Conservation (phyloP, 441 rosid species). For the Gossypium schwendimanii region DNA sequence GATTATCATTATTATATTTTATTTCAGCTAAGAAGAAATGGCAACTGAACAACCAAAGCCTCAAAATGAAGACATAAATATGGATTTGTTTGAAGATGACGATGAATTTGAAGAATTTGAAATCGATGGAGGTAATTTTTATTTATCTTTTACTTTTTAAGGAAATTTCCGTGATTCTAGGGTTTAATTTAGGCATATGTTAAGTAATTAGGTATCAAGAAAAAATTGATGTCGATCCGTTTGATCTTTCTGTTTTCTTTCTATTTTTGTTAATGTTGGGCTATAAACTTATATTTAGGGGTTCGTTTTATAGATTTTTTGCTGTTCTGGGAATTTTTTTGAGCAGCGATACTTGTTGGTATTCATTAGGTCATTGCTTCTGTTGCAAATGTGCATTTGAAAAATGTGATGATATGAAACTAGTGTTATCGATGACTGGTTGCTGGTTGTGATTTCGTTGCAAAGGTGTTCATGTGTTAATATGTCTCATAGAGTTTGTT, state of each 20-base stretch:
- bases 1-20: not conserved
- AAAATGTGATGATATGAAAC: not conserved
- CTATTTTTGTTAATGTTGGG: not conserved
- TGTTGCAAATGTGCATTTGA: not conserved
- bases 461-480: not conserved
- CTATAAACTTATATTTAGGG: not conserved
- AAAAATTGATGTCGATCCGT: not conserved
- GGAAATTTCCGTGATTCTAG: not conserved
- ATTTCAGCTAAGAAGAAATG: slow-evolving; percentile 28
- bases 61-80: slow-evolving; percentile 52
- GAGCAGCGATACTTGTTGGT: not conserved
- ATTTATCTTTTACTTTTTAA: not conserved
- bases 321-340: not conserved
- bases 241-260: not conserved
- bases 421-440: not conserved
- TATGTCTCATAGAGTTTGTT: not conserved
- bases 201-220: no score
- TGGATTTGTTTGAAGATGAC: slow-evolving; percentile 86
- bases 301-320: not conserved
- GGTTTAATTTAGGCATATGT: not conserved
- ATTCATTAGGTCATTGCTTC: not conserved
- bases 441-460: not conserved
- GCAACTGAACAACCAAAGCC: slow-evolving; percentile 56
- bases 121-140: slow-evolving; percentile 52
- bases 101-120: slow-evolving; percentile 91